Conservation (phyloP, 139 green algal species). For the Chlorella sp. region DNA sequence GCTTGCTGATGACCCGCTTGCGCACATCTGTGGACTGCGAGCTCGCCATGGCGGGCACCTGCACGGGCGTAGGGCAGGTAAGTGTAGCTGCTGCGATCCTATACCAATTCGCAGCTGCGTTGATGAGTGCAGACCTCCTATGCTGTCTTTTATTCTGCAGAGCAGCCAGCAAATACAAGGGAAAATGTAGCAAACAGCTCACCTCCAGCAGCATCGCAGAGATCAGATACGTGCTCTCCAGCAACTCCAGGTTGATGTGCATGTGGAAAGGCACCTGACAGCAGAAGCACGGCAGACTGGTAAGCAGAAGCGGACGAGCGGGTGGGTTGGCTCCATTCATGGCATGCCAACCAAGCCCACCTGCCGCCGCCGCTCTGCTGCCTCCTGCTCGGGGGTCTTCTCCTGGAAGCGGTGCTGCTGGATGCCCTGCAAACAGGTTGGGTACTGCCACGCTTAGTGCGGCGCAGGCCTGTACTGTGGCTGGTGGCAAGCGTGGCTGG, state of each 20-base stretch:
- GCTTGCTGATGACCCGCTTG: conserved; percentile 76
- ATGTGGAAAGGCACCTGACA: conserved; percentile 99
- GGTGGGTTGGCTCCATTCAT: no score
- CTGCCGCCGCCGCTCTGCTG: conserved; percentile 92
- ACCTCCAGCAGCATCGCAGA: conserved; percentile 96
- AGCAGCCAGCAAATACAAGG: neutral
- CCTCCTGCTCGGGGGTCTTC: conserved; percentile 95
- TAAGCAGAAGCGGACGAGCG: no score
- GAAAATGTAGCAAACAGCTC: neutral
- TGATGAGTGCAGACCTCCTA: neutral
- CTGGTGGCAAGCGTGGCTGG: no score
- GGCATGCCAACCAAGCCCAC: neutral
- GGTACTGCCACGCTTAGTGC: neutral
- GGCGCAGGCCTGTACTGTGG: no score
- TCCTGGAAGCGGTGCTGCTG: conserved; percentile 58
- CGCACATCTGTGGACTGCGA: conserved; percentile 21
- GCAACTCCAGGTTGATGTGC: conserved; percentile 99
- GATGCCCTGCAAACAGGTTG: conserved; percentile 33
- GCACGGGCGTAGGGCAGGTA: neutral
- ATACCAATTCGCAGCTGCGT: neutral
- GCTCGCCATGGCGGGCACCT: conserved; percentile 83
- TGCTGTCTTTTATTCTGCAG: neutral
- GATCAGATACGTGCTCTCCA: conserved; percentile 94
- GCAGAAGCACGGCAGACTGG: neutral
- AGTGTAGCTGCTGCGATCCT: neutral